A percentile compares a stretch with the other conserved stretches of the same genome.
phyloP scores from a whole-genome alignment of 169 alveolate genomes.

The Plasmodium sp. region DNA sequence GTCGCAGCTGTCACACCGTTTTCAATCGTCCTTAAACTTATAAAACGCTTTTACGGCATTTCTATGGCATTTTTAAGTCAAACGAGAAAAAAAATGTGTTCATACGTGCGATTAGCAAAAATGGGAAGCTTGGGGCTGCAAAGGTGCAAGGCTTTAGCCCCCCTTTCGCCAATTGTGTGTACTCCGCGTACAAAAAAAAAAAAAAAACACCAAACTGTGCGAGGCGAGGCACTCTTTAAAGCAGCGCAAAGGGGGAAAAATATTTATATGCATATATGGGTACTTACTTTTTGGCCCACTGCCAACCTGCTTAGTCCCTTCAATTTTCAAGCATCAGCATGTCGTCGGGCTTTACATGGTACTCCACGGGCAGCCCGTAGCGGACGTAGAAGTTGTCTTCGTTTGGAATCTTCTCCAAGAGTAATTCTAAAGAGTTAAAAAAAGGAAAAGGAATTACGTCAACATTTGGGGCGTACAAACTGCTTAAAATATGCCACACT shows the following conservation, averaged over 20 bases:
- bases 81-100: neutral
- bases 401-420: constrained; percentile 46
- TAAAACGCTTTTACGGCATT: neutral
- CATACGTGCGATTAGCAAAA: neutral
- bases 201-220: neutral
- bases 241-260: neutral
- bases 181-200: neutral
- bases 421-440: constrained; percentile 14
- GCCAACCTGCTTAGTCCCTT: neutral
- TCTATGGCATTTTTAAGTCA: constrained; percentile 7
- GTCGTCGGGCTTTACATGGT: constrained; percentile 32
- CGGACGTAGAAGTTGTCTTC: constrained; percentile 56
- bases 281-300: neutral
- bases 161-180: neutral
- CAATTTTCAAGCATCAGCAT: constrained; percentile 37
- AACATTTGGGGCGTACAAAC: neutral
- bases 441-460: neutral
- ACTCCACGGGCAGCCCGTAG: constrained; percentile 67
- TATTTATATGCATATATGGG: neutral
- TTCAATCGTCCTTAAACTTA: constrained; percentile 19
- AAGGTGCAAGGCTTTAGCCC: neutral
- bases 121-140: neutral
- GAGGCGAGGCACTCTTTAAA: neutral
- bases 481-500: neutral
- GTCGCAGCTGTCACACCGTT: neutral